A percentile compares a stretch with the other conserved stretches of the same genome.
Evolutionary conservation across 2,329 filamentous ascomycete genomes (phyloP).

Genomic region (Botrytis fragariae): DNA sequence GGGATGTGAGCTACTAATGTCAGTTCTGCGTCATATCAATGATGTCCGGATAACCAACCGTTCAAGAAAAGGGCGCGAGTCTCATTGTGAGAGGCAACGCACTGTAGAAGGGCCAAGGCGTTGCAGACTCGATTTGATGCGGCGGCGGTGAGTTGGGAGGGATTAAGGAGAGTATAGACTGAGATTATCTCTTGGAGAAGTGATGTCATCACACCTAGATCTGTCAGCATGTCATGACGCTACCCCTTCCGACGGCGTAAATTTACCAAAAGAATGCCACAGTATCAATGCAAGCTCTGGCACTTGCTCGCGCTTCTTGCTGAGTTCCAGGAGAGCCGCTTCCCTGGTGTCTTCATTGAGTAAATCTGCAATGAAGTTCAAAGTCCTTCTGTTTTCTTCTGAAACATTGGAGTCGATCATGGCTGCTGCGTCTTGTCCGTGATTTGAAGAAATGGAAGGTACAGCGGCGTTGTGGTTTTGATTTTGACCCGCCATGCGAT

Average conservation of each 20-base stretch:
- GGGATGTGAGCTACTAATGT: slow-evolving; percentile 81
- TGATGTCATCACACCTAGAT: slow-evolving; percentile 91
- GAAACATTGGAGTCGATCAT: slow-evolving; percentile 65
- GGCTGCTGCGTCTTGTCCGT: slow-evolving; percentile 52
- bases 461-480: slow-evolving; percentile 50
- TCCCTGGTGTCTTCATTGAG: slow-evolving; percentile 85
- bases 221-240: slow-evolving; percentile 25
- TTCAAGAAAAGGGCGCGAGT: slow-evolving; percentile 91
- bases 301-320: slow-evolving; percentile 98
- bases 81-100: slow-evolving; percentile 95
- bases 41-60: slow-evolving; percentile 54
- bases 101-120: slow-evolving; percentile 90
- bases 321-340: slow-evolving; percentile 87
- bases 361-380: slow-evolving; percentile 88
- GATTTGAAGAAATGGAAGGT: slow-evolving; percentile 42
- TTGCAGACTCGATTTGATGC: slow-evolving; percentile 98
- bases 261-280: slow-evolving; percentile 95
- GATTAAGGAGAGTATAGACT: slow-evolving; percentile 94
- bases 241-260: slow-evolving; percentile 1
- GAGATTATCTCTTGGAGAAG: slow-evolving; percentile 98
- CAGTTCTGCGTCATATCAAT: slow-evolving; percentile 22
- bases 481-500: slow-evolving; percentile 62
- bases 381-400: slow-evolving; percentile 89
- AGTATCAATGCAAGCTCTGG: slow-evolving; percentile 93
- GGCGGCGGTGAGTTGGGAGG: slow-evolving; percentile 94